Evolutionary conservation across 2,329 filamentous ascomycete genomes (phyloP).

Genomic region (Magnaporthiopsis rhizophila): DNA sequence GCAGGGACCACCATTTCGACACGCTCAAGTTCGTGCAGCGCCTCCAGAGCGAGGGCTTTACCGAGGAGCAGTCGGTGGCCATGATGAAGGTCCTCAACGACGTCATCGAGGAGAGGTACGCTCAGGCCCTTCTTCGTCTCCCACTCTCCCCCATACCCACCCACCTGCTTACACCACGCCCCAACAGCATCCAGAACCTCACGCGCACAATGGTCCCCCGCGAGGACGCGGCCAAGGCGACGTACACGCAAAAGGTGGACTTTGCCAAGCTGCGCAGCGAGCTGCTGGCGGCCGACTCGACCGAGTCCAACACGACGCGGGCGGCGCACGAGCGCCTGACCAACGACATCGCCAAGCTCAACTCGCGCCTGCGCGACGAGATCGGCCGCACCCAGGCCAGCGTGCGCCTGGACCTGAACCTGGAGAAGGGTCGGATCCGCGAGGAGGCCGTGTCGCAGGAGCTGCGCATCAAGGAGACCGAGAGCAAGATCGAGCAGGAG

Average conservation of each 20-base stretch:
- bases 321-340: slow-evolving; percentile 85
- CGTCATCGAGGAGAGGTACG: slow-evolving; percentile 85
- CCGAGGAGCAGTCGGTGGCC: slow-evolving; percentile 89
- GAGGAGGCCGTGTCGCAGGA: slow-evolving; percentile 96
- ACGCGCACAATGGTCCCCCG: slow-evolving; percentile 96
- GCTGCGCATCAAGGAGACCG: slow-evolving; percentile 97
- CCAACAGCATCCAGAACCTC: slow-evolving; percentile 81
- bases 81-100: slow-evolving; percentile 98
- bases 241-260: slow-evolving; percentile 85
- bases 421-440: slow-evolving; percentile 92
- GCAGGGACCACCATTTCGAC: slow-evolving; percentile 90
- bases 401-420: slow-evolving; percentile 83
- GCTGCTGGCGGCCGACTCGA: slow-evolving; percentile 83
- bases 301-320: slow-evolving; percentile 80
- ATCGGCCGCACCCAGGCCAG: slow-evolving; percentile 90
- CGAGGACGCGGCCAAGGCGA: slow-evolving; percentile 80
- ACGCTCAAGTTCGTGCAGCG: slow-evolving; percentile 95
- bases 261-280: slow-evolving; percentile 96
- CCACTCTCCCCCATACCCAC: not conserved
- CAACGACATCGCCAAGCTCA: slow-evolving; percentile 92
- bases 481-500: slow-evolving; percentile 97
- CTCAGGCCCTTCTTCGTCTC: not conserved
- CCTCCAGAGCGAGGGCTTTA: slow-evolving; percentile 85
- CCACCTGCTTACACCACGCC: slow-evolving; percentile 5
- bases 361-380: slow-evolving; percentile 82